Base-by-base conservation (phyloP, 2,329 filamentous ascomycete genomes). In the Hortaea sp. region DNA sequence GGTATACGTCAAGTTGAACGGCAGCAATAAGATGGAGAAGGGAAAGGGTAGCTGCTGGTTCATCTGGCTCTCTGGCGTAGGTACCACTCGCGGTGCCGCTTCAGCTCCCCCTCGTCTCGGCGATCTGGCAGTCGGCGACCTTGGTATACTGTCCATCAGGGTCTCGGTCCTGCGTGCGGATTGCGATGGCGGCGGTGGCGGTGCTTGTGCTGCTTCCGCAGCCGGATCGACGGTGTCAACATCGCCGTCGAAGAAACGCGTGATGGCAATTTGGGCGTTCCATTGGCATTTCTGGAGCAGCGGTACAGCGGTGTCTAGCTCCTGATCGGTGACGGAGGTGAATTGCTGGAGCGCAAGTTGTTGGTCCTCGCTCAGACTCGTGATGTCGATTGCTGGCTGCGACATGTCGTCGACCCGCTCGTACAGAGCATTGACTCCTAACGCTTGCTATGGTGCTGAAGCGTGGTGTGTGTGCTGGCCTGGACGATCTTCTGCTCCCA, bases 191-290 rank as follows among this genome's bases (percentile, higher is more conserved):
- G 79, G 78, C 12, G 83, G 81, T 35, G 80, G 73, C 30, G 68
- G 61, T n/a, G 75, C 69, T 49, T 82, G 74, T 43, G 82, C 75
- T 48, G 85, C 85, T 69, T 92, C 87, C 48, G 85, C 84, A 12
- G 90, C 71, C 9, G 80, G 84, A 63, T 94, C 87, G 42, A 88
- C 78, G 4, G 83, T 84, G 66, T 97, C 92, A 3, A 84, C 84
- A 69, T 97, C 92, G 56, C 92, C 92, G 60, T 98, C 92, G 64
- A 95, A 98, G 77, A 97, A 97, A 63, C 94, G 94, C 54, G 92
- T 81, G 53, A 98, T 90, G 48, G 92, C 90, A 58, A 97, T 95
- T 83, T 95, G 62, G 0, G 95, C 85, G 62, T 97, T 98, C 92
- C 92, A 98, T 73, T 97, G 84, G 47, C 88, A 95, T 51, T 88